Base-by-base conservation (phyloP, 257 asterid species). In the Jaltomata sinuosa region DNA sequence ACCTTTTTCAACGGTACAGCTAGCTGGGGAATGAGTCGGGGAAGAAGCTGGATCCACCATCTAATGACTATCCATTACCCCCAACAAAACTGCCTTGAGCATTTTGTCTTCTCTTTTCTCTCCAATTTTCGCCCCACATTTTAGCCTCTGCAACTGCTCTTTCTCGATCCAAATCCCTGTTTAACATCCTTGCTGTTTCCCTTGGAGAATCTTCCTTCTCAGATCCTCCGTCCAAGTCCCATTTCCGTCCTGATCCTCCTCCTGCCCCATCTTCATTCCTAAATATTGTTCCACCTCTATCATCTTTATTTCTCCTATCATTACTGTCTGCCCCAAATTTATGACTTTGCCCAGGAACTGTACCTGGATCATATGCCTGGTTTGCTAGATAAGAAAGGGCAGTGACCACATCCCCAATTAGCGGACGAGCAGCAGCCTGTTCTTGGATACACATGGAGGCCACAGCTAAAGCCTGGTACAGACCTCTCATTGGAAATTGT, bases 41-140 rank as follows among this genome's bases (percentile, higher is more conserved):
- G 42, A 38, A 8, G 42, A 38, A 38, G 12, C 12, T 9, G 50
- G 49, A 42, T 77, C 62, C 62, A 29, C 49, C 42, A 77, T 77
- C 14, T 77, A 50, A 49, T 77, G 64, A 77, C 90, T 89, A 91
- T 83, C 93, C 91, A 15, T 89, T 93, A 80, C 84, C 90, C 65
- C 87, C 94, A 65, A 92, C 98, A 79, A 91, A 92, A 88, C 91
- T 90, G 61, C 95, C 94, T 69, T 87, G 91, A 36, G 89, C 94
- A 84, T 83, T 92, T 83, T 96, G 98, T 22, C 95, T 89, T 71
- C 97, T 90, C 82, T 96, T 93, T 61, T 96, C 97, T 34, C 98
- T 88, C 98, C 94, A 93, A 84, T 96, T 96, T 49, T 96, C 98
- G 4, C 99, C 99, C 99, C 99, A 97, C 99, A 95, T 93, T 87